Conservation (phyloP, 805 yeast genomes). For the Teunomyces lycoperdinae region DNA sequence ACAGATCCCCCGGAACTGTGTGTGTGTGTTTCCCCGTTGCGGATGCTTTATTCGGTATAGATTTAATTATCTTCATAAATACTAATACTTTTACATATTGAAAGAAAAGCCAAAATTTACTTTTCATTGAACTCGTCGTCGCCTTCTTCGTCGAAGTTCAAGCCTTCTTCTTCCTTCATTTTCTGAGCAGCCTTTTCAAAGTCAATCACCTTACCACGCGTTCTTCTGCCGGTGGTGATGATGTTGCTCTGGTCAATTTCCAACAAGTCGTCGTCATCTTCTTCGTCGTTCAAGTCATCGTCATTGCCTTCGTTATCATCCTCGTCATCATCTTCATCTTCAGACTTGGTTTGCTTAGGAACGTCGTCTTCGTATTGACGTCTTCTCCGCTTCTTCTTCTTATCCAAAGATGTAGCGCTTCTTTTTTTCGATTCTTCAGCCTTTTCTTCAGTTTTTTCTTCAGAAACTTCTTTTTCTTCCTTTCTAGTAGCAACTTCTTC, state of each 20-base stretch:
- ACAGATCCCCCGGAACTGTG: too few species aligned
- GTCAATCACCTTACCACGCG: constrained; percentile 86
- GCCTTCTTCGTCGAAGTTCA: constrained; percentile 33
- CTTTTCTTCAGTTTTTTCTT: constrained; percentile 7
- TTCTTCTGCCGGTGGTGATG: constrained; percentile 81
- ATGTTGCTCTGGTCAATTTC: constrained; percentile 84
- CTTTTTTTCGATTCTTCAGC: constrained; percentile 15
- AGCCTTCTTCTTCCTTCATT: constrained; percentile 50
- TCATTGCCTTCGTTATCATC: constrained; percentile 48
- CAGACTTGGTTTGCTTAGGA: constrained; percentile 41
- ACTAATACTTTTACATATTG: too few species aligned
- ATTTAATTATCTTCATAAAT: neutral
- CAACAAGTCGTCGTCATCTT: constrained; percentile 72
- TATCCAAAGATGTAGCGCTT: constrained; percentile 12
- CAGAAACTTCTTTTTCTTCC: neutral
- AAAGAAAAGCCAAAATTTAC: neutral
- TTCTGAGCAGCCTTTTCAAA: constrained; percentile 77
- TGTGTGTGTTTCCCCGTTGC: neutral
- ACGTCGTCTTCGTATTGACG: constrained; percentile 55
- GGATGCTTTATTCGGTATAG: neutral
- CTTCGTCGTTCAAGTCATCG: constrained; percentile 57
- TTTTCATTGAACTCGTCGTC: constrained; percentile 10
- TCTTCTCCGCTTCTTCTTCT: constrained; percentile 55
- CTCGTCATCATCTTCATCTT: constrained; percentile 40
- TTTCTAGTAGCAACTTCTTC: constrained; percentile 10